Evolutionary conservation across 257 asterid genomes (phyloP), one percentile per base, ranked within the genome.

Genomic region (Nicotiana paniculata): DNA sequence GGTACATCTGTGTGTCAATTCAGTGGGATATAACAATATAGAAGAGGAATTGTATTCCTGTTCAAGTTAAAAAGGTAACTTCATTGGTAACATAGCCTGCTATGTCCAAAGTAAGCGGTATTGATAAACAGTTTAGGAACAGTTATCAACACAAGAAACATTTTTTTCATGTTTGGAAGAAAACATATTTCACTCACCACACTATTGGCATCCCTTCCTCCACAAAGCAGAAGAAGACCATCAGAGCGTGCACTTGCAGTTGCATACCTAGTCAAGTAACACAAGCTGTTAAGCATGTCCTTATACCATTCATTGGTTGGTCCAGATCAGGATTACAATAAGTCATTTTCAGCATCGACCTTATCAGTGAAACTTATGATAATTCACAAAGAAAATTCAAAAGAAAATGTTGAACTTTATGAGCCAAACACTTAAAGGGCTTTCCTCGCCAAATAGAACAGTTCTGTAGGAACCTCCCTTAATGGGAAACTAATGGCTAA

Each of bases 231-330:
- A 87, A 96, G 98, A 90, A 96, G 98, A 81, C 99, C 99, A 90
- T 96, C 99, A 69, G 99, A 94, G 79, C 99, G 97, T 55, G 99
- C 99, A 85, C 99, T 96, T 74, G 99, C 98, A 69, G 98, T 96
- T 30, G 99, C 98, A 86, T 96, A 96, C 99, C 99, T 96, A 70
- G 54, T 67, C 70, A 74, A 59, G 80, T 81, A 70, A 86, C 54
- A 83, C 81, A 37, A 84, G 28, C 78, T 81, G 80, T 85, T 58
- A 74, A 46, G 61, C 15, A 74, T 74, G 24, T 48, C 79, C 53
- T 35, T 17, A 15, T 3, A 15, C 1, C 18, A 7, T 35, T 43
- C 61, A 74, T 74, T 13, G 39, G 79, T 46, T 21, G 24, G 79
- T 13, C 24, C 39, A 65, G 64, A 64, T 16, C 55, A 80, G 55